Evolutionary conservation across 192 early-diverging fungal genomes (phyloP).

Genomic region (Gryganskiella cystojenkinii): DNA sequence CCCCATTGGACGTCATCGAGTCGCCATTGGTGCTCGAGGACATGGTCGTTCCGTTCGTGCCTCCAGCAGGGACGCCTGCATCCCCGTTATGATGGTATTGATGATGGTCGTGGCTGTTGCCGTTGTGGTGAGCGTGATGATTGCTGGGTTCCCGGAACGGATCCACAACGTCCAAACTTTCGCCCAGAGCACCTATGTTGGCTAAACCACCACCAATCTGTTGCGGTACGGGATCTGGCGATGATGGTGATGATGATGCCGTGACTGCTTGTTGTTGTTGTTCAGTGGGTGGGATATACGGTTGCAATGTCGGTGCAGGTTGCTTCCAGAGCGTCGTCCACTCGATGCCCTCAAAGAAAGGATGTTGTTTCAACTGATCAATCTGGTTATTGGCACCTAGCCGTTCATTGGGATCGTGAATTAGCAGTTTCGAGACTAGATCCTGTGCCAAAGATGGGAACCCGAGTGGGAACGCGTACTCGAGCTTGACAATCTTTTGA

Average conservation of each 20-base stretch:
- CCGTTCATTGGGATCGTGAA: constrained; percentile 68
- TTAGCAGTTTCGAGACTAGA: constrained; percentile 82
- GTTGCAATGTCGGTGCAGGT: constrained; percentile 62
- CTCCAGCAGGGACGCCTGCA: neutral
- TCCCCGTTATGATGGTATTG: neutral
- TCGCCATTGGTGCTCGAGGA: neutral
- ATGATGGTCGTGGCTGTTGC: neutral
- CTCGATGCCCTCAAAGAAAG: constrained; percentile 85
- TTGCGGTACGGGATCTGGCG: constrained; percentile 22
- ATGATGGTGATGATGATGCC: constrained; percentile 38
- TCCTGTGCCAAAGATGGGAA: constrained; percentile 77
- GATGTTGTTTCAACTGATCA: constrained; percentile 74
- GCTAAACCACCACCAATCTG: too few relatives aligned
- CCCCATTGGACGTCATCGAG: neutral
- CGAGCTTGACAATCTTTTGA: constrained; percentile 91
- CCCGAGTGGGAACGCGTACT: constrained; percentile 84
- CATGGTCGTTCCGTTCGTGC: neutral
- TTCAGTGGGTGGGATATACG: constrained; percentile 51
- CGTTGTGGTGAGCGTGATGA: neutral
- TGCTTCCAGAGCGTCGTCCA: constrained; percentile 71
- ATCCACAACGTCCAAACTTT: constrained; percentile 46
- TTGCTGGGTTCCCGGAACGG: constrained; percentile 46
- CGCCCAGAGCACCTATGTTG: too few relatives aligned
- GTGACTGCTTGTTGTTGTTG: constrained; percentile 40
- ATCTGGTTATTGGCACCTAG: constrained; percentile 70